Conservation (phyloP, 2,329 filamentous ascomycete genomes). For the Trichoderma sp. region DNA sequence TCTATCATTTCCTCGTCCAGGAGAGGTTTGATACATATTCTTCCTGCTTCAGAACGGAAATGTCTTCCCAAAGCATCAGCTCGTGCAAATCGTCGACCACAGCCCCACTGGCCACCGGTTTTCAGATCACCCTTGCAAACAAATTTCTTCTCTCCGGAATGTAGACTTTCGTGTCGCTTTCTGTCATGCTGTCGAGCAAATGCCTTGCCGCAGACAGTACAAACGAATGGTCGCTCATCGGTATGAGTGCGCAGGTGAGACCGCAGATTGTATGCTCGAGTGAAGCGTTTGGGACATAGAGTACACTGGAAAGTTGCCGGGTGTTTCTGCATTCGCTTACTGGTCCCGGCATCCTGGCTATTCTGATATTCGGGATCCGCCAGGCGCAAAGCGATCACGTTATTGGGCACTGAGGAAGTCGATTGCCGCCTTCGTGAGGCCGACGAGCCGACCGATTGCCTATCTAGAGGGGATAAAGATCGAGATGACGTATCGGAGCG, state of each 20-base stretch:
- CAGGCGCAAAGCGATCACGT: conserved; percentile 79
- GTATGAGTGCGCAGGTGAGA: conserved; percentile 96
- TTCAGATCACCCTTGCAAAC: conserved; percentile 92
- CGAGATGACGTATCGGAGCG: conserved; percentile 53
- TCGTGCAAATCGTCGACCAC: conserved; percentile 87
- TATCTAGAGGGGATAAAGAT: conserved; percentile 61
- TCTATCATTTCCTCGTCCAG: conserved; percentile 91
- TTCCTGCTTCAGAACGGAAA: conserved; percentile 92
- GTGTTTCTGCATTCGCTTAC: conserved; percentile 93
- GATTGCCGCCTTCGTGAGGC: conserved; percentile 55
- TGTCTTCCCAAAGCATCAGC: conserved; percentile 93
- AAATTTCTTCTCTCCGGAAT: conserved; percentile 98
- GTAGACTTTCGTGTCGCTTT: conserved; percentile 93
- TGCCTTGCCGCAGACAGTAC: conserved; percentile 93
- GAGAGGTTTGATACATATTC: conserved; percentile 96
- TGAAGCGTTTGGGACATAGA: conserved; percentile 93
- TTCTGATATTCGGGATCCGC: conserved; percentile 84
- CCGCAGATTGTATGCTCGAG: conserved; percentile 91
- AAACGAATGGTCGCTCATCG: conserved; percentile 95
- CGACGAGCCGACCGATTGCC: conserved; percentile 43
- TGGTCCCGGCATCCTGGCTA: conserved; percentile 58
- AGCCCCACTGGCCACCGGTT: conserved; percentile 83
- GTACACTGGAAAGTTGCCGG: conserved; percentile 95
- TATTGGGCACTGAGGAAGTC: conserved; percentile 63
- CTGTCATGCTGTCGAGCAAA: conserved; percentile 97